Evolutionary conservation across 345 rosid species (phyloP), one percentile per base, ranked within the genome.

Genomic region (Citrus inodora): DNA sequence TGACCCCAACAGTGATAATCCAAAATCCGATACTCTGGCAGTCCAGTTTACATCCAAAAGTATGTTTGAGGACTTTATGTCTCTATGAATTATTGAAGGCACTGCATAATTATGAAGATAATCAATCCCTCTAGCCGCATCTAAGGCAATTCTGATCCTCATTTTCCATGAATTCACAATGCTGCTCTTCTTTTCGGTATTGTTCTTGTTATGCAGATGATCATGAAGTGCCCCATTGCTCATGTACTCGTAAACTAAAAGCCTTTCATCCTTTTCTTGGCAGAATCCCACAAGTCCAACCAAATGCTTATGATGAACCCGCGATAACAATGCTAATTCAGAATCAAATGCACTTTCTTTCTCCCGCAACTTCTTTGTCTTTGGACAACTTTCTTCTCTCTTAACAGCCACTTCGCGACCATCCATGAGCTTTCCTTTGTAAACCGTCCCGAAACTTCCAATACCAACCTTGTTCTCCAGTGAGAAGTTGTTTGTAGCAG

Each of bases 61-160:
- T 61, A 91, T 91, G 32, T 89, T 91, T 8, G 95, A 89, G 6
- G 95, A 89, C 86, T 91, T 91, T 77, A 91, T 89, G 83, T 91
- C 95, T 75, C 95, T 81, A 66, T 91, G 95, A 79, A 91, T 89
- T 61, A 91, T 86, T 4, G 89, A 88, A 4, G 92, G 95, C 24
- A 91, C 89, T 11, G 92, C 92, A 48, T 88, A 91, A 70, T 85
- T 83, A 53, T 91, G 92, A 8, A 91, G 90, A 64, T 91, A 91
- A 56, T 91, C 91, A 63, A 90, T 80, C 40, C 94, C 94, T 59
- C 90, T 87, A 0, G 92, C 87, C 7, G 91, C 90, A 70, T 87
- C 92, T 27, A 90, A 67, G 16, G 92, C 92, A n/a, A 90, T 86
- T 71, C 82, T 84, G 70, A 87, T 87, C 85, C 93, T 87, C 86